Evolutionary conservation across 169 alveolate species (phyloP).

Genomic region (Haemoproteus tartakovskyi): DNA sequence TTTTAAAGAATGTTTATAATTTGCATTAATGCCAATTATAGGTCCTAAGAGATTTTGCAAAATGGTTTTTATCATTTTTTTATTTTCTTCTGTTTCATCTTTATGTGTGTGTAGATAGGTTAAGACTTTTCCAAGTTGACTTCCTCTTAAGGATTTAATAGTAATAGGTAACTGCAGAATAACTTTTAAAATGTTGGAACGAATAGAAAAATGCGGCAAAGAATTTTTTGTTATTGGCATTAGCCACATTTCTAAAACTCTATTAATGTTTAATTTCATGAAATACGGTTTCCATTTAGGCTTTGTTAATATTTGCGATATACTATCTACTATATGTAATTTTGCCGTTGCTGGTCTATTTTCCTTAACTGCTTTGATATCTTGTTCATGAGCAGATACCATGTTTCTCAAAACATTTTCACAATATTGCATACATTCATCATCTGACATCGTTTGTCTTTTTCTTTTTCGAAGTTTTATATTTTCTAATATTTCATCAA

Average conservation of each 20-base stretch:
- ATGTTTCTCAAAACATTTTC: slow-evolving; percentile 63
- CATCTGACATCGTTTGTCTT: slow-evolving; percentile 51
- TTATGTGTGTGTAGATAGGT: slow-evolving; percentile 82
- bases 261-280: slow-evolving; percentile 81
- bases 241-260: slow-evolving; percentile 81
- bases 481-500: slow-evolving; percentile 65
- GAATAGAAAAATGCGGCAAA: slow-evolving; percentile 78
- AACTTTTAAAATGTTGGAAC: slow-evolving; percentile 78
- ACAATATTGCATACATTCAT: slow-evolving; percentile 52
- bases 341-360: slow-evolving; percentile 83
- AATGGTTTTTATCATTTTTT: slow-evolving; percentile 75
- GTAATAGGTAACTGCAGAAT: slow-evolving; percentile 78
- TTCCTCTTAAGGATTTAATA: slow-evolving; percentile 78
- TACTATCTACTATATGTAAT: slow-evolving; percentile 77
- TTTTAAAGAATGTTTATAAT: slow-evolving; percentile 65
- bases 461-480: slow-evolving; percentile 31
- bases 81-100: slow-evolving; percentile 79
- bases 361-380: slow-evolving; percentile 71
- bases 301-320: slow-evolving; percentile 73
- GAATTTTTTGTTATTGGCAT: slow-evolving; percentile 81
- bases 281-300: slow-evolving; percentile 82
- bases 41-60: slow-evolving; percentile 84
- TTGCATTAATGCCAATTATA: slow-evolving; percentile 76
- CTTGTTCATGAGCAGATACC: slow-evolving; percentile 74
- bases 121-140: slow-evolving; percentile 79